Percentiles rank a stretch among this genome's conserved stretches.
Conservation (phyloP, 805 yeast genomes). For the Metschnikowia gruessii region DNA sequence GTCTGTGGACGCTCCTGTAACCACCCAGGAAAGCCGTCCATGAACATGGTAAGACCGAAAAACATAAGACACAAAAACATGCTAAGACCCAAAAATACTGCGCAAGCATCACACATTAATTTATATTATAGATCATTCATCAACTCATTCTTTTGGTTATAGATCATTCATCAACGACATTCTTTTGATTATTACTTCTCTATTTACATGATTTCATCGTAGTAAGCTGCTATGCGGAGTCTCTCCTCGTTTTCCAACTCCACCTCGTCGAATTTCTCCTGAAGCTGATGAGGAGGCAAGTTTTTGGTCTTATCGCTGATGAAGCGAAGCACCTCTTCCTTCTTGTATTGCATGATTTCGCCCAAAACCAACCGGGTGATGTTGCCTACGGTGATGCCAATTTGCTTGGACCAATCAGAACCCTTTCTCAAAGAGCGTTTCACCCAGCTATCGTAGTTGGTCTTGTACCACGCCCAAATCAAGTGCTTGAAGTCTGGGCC, state of each 20-base stretch:
- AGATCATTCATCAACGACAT: not conserved
- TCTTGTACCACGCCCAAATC: slow-evolving; percentile 57
- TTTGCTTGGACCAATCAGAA: slow-evolving; percentile 43
- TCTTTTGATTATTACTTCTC: not conserved
- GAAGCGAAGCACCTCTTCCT: slow-evolving; percentile 31
- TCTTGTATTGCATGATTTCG: slow-evolving; percentile 34
- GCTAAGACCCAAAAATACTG: too few relatives aligned
- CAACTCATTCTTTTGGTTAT: not conserved
- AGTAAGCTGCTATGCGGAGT: slow-evolving; percentile 15
- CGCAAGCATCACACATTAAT: too few relatives aligned
- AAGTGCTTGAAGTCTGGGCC: slow-evolving; percentile 27
- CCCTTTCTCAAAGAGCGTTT: slow-evolving; percentile 46
- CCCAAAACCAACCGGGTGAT: slow-evolving; percentile 42
- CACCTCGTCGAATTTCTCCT: slow-evolving; percentile 22
- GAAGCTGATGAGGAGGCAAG: slow-evolving; percentile 41
- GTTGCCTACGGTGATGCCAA: slow-evolving; percentile 44
- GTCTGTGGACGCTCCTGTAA: not conserved
- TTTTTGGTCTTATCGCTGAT: slow-evolving; percentile 27
- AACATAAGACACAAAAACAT: too few relatives aligned
- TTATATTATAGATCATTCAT: not conserved
- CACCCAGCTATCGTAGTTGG: slow-evolving; percentile 53
- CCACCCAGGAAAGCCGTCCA: not conserved
- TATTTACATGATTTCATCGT: slow-evolving; percentile 15
- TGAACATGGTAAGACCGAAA: too few relatives aligned
- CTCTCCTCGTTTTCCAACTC: slow-evolving; percentile 25